Base-by-base conservation (phyloP, 192 early-diverging fungal species). In the Backusella morwellensis region DNA sequence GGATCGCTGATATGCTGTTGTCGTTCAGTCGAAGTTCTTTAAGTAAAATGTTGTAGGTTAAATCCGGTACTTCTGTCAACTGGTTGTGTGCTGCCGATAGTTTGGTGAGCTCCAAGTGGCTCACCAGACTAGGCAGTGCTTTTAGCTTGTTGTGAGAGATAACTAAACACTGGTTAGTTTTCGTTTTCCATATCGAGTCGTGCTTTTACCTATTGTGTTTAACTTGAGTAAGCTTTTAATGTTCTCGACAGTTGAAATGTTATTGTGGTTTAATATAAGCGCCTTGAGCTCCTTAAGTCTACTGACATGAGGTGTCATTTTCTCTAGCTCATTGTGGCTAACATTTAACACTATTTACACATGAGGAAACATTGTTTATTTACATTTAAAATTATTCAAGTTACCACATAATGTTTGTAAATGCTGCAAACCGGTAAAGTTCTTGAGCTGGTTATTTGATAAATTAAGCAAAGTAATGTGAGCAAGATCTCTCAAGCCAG, bases 251-350 rank as follows among this genome's bases (percentile, higher is more conserved):
- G 79, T 75, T 29, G 80, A 76, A 69, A 95, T 90, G 35, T 82
- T 78, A 85, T 96, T 96, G 81, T 95, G 84, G 75, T 92, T 93
- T 23, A 95, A 84, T 40, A 96, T 91, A 14, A 96, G 76, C 3
- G 95, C 95, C 68, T 93, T 94, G 26, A 96, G 84, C 34, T 86
- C 74, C n/a, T 75, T 86, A 26, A 90, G 85, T 14, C 84, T 87
- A 15, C 83, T 72, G 17, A 92, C 80, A 69, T 91, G 81, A 21
- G 78, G 76, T 11, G 90, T 88, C 17, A 96, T 90, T 36, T 85
- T 79, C 19, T 84, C 88, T 8, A 91, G 67, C 63, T 89, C 75
- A 78, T 96, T 96, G 73, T 90, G 86, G 70, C 86, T 87, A 73
- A 94, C 81, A 77, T 94, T 93, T 71, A 95, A 77, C 2, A 95